Evolutionary conservation across 83 land plant species (phyloP).

Genomic region (Diphasiastrum complanatum): DNA sequence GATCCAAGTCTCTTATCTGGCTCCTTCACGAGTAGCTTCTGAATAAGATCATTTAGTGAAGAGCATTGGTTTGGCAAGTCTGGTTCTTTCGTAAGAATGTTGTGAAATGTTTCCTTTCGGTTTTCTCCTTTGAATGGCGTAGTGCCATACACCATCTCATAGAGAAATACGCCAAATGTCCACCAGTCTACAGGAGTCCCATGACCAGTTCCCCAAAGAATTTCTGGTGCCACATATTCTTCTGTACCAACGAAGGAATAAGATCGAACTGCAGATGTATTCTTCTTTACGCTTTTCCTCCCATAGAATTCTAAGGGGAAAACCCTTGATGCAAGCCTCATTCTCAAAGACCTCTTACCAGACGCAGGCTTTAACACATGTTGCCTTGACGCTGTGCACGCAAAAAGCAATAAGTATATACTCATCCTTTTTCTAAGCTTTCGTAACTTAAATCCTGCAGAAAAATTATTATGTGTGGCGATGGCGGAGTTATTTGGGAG

Average conservation of each 20-base stretch:
- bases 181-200: conserved; percentile 76
- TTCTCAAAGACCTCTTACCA: too few species aligned
- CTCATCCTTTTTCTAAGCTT: conserved; percentile 20
- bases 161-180: conserved; percentile 64
- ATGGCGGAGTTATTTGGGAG: conserved; percentile 16
- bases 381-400: conserved; percentile 16
- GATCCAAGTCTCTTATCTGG: conserved; percentile 44
- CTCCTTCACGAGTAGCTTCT: conserved; percentile 53
- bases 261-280: conserved; percentile 18
- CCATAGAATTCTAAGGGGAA: neutral
- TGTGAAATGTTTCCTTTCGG: conserved; percentile 54
- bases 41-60: conserved; percentile 43
- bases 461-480: too few species aligned
- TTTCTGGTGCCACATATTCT: conserved; percentile 81
- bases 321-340: neutral
- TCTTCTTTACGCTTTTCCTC: neutral
- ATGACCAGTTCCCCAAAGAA: conserved; percentile 53
- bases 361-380: conserved; percentile 4
- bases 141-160: conserved; percentile 71
- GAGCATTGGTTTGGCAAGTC: conserved; percentile 42
- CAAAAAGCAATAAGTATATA: neutral
- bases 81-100: conserved; percentile 40
- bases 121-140: conserved; percentile 65
- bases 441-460: too few species aligned
- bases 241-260: conserved; percentile 81